A percentile compares a stretch with the other conserved stretches of the same genome.
Evolutionary conservation across 2,329 filamentous ascomycete genomes (phyloP).

Genomic region (Venturia effusa): DNA sequence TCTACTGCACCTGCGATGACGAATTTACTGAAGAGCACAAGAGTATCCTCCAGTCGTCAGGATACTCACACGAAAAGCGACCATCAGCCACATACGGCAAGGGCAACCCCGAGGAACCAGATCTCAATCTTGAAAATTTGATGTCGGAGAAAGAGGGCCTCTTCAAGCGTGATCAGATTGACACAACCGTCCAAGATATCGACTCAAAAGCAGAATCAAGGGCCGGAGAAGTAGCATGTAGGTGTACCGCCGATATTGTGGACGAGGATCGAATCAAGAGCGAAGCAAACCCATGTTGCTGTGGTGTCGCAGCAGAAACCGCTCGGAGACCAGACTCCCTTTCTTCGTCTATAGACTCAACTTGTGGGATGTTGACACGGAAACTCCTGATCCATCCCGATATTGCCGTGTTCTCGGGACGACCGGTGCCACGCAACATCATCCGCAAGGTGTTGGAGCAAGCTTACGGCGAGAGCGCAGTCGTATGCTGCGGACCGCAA

Average conservation of each 20-base stretch:
- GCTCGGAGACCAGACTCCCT: neutral
- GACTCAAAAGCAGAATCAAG: constrained; percentile 12
- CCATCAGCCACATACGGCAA: neutral
- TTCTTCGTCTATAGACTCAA: neutral
- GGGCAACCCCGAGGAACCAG: neutral
- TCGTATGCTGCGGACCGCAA: constrained; percentile 50
- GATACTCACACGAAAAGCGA: neutral
- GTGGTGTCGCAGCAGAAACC: neutral
- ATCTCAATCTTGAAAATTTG: neutral
- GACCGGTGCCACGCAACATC: constrained; percentile 41
- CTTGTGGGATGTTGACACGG: neutral
- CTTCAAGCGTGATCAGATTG: constrained; percentile 15
- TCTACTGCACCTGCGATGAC: constrained; percentile 46
- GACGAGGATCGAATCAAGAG: constrained; percentile 22
- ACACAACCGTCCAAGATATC: constrained; percentile 19
- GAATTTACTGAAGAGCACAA: constrained; percentile 32
- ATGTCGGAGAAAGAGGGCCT: constrained; percentile 16
- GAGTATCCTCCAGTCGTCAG: neutral
- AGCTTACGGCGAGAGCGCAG: constrained; percentile 50
- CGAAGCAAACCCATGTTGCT: constrained; percentile 12
- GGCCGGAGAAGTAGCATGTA: constrained; percentile 26
- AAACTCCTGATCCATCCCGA: constrained; percentile 21
- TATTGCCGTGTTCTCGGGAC: constrained; percentile 34
- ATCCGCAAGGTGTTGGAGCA: constrained; percentile 46
- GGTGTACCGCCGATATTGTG: constrained; percentile 38